A percentile compares a stretch with the other conserved stretches of the same genome.
Evolutionary conservation across 1,284 basidiomycete species (phyloP).

Genomic region (Coriolopsis trogii): DNA sequence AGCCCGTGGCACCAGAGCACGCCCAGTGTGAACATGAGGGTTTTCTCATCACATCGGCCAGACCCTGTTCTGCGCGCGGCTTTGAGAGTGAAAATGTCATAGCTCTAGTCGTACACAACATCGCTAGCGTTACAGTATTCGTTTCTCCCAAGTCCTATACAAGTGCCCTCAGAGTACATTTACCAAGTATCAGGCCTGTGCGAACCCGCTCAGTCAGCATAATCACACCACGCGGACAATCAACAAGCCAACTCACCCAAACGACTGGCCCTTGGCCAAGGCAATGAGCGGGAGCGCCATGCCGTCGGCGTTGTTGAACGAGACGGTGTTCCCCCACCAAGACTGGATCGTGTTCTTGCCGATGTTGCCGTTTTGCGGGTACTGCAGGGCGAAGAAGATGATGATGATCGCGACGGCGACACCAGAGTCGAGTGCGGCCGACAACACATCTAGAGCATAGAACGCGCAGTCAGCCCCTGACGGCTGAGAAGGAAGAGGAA

Average conservation of each 20-base stretch:
- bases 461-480: neutral
- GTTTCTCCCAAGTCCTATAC: too few species aligned
- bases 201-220: too few species aligned
- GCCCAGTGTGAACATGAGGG: too few species aligned
- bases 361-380: constrained; percentile 63
- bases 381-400: constrained; percentile 73
- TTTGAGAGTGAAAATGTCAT: too few species aligned
- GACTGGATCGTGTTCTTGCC: constrained; percentile 52
- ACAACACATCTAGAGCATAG: constrained; percentile 47
- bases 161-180: too few species aligned
- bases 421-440: constrained; percentile 63
- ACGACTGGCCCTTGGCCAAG: constrained; percentile 37
- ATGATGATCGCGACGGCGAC: constrained; percentile 58
- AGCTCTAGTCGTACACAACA: too few species aligned
- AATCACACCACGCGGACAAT: too few species aligned
- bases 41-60: too few species aligned
- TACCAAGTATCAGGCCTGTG: too few species aligned
- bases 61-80: too few species aligned
- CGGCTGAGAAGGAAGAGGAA: neutral
- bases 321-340: constrained; percentile 78
- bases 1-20: too few species aligned
- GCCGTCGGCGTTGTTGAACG: constrained; percentile 46
- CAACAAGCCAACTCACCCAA: constrained; percentile 37
- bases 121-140: too few species aligned
- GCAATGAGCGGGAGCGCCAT: constrained; percentile 32